phyloP scores from a whole-genome alignment of 2,329 filamentous ascomycete species.

The Monilinia aucupariae region DNA sequence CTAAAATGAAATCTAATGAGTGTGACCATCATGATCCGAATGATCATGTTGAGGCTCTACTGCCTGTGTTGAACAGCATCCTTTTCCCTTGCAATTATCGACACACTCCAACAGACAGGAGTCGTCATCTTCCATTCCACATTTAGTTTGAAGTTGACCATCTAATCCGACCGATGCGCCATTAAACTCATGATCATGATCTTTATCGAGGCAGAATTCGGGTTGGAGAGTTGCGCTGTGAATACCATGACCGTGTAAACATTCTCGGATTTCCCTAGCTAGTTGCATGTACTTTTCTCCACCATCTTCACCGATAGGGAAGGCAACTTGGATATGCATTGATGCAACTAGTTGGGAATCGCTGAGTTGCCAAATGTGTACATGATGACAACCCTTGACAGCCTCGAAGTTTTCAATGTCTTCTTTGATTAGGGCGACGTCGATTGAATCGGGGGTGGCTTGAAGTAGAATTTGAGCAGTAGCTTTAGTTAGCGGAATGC shows the following conservation, averaged over 20 bases:
- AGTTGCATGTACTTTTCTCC: constrained; percentile 84
- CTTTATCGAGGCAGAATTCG: constrained; percentile 63
- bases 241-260: constrained; percentile 91
- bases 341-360: constrained; percentile 92
- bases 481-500: constrained; percentile 72
- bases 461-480: constrained; percentile 87
- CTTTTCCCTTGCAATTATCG: constrained; percentile 35
- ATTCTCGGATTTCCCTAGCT: constrained; percentile 74
- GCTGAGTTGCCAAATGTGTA: constrained; percentile 96
- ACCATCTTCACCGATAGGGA: constrained; percentile 78
- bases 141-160: constrained; percentile 27
- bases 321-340: constrained; percentile 86
- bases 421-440: constrained; percentile 82
- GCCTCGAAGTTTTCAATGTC: constrained; percentile 83
- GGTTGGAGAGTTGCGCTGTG: constrained; percentile 97
- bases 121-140: constrained; percentile 29
- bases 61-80: constrained; percentile 31
- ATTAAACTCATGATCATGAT: constrained; percentile 29
- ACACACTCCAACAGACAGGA: constrained; percentile 35
- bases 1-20: constrained; percentile 22
- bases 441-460: constrained; percentile 83
- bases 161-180: constrained; percentile 26
- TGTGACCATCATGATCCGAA: constrained; percentile 32
- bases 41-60: constrained; percentile 28
- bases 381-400: constrained; percentile 85